These are phyloP conservation scores for Prunus fruticosa DNA, from an alignment of 306 rosid species.

Conservation along the genomic window DNA sequence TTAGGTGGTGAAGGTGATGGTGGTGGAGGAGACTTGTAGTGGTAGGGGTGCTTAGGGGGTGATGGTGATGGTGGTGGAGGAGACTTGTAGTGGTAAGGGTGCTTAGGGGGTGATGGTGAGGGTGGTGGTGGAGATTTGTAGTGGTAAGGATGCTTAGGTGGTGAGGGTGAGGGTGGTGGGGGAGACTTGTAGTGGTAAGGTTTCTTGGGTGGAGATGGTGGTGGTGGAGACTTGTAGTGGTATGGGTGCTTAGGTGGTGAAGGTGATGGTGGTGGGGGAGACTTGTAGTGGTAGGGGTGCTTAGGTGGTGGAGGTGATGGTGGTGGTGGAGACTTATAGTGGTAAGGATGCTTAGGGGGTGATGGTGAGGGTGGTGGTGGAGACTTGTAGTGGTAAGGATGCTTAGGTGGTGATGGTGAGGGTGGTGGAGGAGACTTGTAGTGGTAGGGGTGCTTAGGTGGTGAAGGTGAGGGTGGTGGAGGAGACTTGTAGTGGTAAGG, in stretches of 20 bases:
- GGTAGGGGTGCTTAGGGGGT: slow-evolving; percentile 5
- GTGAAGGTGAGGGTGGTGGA: too few relatives aligned
- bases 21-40: slow-evolving; percentile 31
- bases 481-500: too few relatives aligned
- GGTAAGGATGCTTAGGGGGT: too few relatives aligned
- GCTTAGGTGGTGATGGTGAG: not conserved
- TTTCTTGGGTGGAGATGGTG: slow-evolving; percentile 1
- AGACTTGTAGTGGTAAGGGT: slow-evolving; percentile 2
- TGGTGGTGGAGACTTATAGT: slow-evolving; percentile 28
- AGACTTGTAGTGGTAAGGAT: too few relatives aligned
- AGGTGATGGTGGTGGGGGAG: slow-evolving; percentile 16
- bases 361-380: too few relatives aligned
- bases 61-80: slow-evolving; percentile 6
- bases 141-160: slow-evolving; percentile 27
- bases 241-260: not conserved
- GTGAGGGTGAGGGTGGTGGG: slow-evolving; percentile 37
- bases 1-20: slow-evolving; percentile 8
- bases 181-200: slow-evolving; percentile 17
- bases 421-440: too few relatives aligned
- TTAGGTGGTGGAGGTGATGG: not conserved
- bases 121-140: slow-evolving; percentile 33
- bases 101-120: slow-evolving; percentile 50
- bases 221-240: slow-evolving; percentile 28
- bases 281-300: slow-evolving; percentile 13
- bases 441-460: too few relatives aligned